A percentile compares a stretch with the other conserved stretches of the same genome.
phyloP scores from a whole-genome alignment of 441 rosid species.

The Populus hybrid region DNA sequence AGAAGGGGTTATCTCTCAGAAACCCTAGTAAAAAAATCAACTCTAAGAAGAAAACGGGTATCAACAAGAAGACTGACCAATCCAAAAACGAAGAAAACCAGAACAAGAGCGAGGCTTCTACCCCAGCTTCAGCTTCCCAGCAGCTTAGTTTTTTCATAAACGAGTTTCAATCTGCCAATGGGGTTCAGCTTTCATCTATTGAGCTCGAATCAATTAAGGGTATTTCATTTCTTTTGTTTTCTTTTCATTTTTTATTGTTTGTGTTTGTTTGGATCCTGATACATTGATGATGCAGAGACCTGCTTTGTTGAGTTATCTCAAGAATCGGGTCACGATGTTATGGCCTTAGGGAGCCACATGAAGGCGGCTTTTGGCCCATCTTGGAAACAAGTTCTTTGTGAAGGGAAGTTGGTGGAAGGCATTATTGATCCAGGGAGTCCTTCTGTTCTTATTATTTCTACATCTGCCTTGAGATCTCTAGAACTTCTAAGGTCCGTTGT shows the following conservation, averaged over 20 bases:
- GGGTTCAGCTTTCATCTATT: conserved; percentile 56
- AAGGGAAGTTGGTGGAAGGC: conserved; percentile 46
- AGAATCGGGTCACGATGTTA: conserved; percentile 37
- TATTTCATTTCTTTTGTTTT: conserved; percentile 6
- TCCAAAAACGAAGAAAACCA: conserved; percentile 9
- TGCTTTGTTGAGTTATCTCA: conserved; percentile 48
- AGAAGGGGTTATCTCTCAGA: conserved; percentile 19
- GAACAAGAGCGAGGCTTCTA: conserved; percentile 5
- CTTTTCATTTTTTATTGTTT: background rate
- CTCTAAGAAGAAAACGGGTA: conserved; percentile 27
- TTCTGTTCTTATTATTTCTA: conserved; percentile 51
- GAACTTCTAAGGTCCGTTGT: conserved; percentile 26
- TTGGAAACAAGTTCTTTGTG: conserved; percentile 57
- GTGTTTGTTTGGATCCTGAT: background rate
- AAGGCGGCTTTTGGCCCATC: conserved; percentile 53
- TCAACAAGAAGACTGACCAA: conserved; percentile 4
- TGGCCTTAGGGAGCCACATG: conserved; percentile 41
- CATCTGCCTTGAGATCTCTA: conserved; percentile 69
- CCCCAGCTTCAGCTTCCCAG: conserved; percentile 34
- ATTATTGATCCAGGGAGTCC: conserved; percentile 58
- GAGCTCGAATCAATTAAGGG: conserved; percentile 73
- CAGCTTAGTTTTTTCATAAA: conserved; percentile 56
- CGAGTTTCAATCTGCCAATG: conserved; percentile 58
- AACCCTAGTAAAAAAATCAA: conserved; percentile 8
- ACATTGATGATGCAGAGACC: conserved; percentile 37